Evolutionary conservation across 1,284 basidiomycete genomes (phyloP), one percentile per base, ranked within the genome.

Genomic region (Melampsora larici-populina): DNA sequence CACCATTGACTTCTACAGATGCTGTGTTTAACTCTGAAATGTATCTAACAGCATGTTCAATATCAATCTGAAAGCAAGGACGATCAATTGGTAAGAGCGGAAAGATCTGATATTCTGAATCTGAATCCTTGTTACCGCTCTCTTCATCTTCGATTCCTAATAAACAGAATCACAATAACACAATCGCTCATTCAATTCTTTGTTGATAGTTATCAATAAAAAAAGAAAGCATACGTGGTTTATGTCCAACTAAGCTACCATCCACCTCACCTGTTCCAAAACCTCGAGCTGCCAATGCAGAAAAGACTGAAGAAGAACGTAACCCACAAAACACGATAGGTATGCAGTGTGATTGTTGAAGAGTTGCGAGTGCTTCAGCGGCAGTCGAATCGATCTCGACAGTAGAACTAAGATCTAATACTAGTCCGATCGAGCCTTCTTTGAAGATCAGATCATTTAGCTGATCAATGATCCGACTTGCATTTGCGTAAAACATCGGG

Each of bases 41-140:
- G 24, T 55, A 55, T 2, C 17, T 15, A 3, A 55, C 5, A 21
- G 51, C 51, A 55, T 55, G 51, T 24, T 18, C 51, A 55, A 55
- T 55, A 24, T 55, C 51, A 24, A 55, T 55, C 24, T 55, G 51
- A 55, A 55, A 55, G 13, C 51, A 55, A 21, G 51, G 51, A 21
- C 51, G 51, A 55, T 55, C 51, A 55, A 55, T 55, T 13, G 51
- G 18, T 55, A 55, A 55, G 51, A 55, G 51, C 17, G 51, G 51
- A 55, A 55, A 18, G 24, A 36, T 36, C 36, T 55, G 4, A 4
- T 24, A 15, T 24, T 55, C 51, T 5, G 5, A 6, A 55, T 24
- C 13, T 55, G 4, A 4, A 21, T 55, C 36, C 36, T 36, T 36
- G 9, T 36, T 36, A 36, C 36, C 36, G 9, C 36, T 36, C 36